Evolutionary conservation across 345 rosid genomes (phyloP).

Genomic region (Draba incana): DNA sequence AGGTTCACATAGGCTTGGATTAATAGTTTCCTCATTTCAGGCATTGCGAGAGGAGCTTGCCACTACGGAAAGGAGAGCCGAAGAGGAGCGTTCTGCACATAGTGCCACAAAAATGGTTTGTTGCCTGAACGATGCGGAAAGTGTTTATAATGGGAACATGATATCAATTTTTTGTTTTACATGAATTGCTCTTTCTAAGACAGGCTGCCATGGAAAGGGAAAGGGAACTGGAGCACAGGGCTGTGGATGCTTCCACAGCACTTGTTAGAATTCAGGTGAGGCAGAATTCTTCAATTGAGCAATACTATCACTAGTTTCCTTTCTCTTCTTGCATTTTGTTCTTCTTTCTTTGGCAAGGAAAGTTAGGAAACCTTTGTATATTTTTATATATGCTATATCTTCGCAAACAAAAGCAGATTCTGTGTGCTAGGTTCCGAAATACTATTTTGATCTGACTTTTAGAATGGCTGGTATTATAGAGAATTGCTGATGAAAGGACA

Average conservation of each 20-base stretch:
- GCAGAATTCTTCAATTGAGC: conserved; percentile 25
- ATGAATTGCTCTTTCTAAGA: conserved; percentile 31
- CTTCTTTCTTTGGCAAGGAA: neutral
- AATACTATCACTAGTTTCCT: conserved; percentile 11
- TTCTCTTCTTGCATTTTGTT: conserved; percentile 10
- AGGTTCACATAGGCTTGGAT: conserved; percentile 29
- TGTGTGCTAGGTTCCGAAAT: conserved; percentile 16
- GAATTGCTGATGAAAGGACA: conserved; percentile 92
- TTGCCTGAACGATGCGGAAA: conserved; percentile 17
- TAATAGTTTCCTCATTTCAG: conserved; percentile 45
- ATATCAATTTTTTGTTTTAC: conserved; percentile 26
- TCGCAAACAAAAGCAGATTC: neutral
- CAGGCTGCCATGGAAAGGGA: conserved; percentile 99
- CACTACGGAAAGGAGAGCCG: conserved; percentile 89
- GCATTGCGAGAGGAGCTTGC: conserved; percentile 97
- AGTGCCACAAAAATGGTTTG: conserved; percentile 92
- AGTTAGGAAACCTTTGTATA: conserved; percentile 23
- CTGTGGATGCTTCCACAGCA: conserved; percentile 91
- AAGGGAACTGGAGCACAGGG: conserved; percentile 90
- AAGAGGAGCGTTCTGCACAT: conserved; percentile 93
- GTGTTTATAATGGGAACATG: conserved; percentile 3
- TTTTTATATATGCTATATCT: conserved; percentile 3
- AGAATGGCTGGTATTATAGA: conserved; percentile 48
- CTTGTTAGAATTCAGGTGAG: conserved; percentile 94
- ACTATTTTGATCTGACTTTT: conserved; percentile 25